phyloP scores from a whole-genome alignment of 2,329 filamentous ascomycete genomes.

The Venturia nashicola region DNA sequence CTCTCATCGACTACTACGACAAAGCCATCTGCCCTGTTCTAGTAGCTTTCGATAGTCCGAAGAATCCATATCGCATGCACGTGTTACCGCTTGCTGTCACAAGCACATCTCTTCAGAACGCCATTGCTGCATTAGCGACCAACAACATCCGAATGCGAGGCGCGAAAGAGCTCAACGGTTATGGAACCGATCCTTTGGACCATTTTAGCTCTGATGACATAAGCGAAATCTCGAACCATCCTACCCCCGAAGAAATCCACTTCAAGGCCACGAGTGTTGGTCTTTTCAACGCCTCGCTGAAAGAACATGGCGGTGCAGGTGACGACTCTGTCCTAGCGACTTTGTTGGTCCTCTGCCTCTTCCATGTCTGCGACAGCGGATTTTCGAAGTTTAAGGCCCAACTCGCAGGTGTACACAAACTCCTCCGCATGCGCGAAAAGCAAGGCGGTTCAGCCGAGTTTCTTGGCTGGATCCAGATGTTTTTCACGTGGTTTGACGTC shows the following conservation, averaged over 20 bases:
- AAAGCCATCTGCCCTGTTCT: constrained; percentile 86
- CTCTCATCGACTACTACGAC: constrained; percentile 87
- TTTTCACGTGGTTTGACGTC: constrained; percentile 91
- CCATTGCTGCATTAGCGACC: constrained; percentile 73
- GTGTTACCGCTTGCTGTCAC: constrained; percentile 65
- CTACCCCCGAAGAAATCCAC: constrained; percentile 63
- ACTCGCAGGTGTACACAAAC: constrained; percentile 84
- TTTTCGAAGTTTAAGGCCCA: constrained; percentile 89
- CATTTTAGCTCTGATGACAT: constrained; percentile 24
- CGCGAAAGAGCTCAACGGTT: constrained; percentile 37
- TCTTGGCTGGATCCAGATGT: constrained; percentile 79
- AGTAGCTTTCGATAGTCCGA: constrained; percentile 76
- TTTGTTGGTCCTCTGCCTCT: constrained; percentile 77
- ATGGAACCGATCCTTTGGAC: constrained; percentile 17
- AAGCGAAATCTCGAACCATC: constrained; percentile 37
- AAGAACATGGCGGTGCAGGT: constrained; percentile 59
- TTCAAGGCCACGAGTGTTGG: constrained; percentile 77
- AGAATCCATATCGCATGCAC: constrained; percentile 76
- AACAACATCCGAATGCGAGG: constrained; percentile 84
- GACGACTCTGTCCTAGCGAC: constrained; percentile 83
- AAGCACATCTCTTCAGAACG: constrained; percentile 70
- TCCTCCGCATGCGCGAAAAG: constrained; percentile 36
- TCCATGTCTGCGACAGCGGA: constrained; percentile 86
- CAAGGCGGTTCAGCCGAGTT: constrained; percentile 42
- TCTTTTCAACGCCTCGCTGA: constrained; percentile 72